Evolutionary conservation across 768 basidiomycete species (phyloP).

Genomic region (Termitomyces eurrhizus): DNA sequence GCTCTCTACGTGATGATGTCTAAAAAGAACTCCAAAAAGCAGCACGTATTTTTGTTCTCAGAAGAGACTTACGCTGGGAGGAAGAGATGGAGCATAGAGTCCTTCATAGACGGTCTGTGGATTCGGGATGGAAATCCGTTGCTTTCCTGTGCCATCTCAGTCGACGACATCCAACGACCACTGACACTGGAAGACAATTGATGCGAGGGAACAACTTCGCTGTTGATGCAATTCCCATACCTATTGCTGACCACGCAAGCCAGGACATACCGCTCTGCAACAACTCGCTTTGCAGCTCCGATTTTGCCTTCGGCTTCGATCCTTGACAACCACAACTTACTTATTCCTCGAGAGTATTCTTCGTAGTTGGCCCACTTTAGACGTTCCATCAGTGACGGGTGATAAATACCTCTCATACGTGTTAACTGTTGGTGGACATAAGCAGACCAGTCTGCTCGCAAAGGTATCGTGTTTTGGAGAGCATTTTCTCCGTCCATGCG

Average conservation of each 20-base stretch:
- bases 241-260: conserved; percentile 75
- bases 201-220: background rate
- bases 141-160: conserved; percentile 71
- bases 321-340: conserved; percentile 57
- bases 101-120: conserved; percentile 13
- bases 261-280: conserved; percentile 62
- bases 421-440: conserved; percentile 38
- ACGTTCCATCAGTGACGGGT: conserved; percentile 30
- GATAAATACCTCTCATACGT: conserved; percentile 14
- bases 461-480: conserved; percentile 5
- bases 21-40: conserved; percentile 36
- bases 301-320: conserved; percentile 37
- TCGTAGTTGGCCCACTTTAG: conserved; percentile 68
- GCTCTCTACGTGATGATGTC: conserved; percentile 76
- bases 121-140: conserved; percentile 38
- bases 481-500: background rate
- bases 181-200: conserved; percentile 45
- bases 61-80: conserved; percentile 55
- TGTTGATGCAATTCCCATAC: conserved; percentile 24
- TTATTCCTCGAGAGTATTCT: conserved; percentile 67
- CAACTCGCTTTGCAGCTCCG: conserved; percentile 36
- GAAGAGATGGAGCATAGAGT: conserved; percentile 48
- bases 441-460: conserved; percentile 64
- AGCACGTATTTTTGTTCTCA: background rate
- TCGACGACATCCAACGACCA: conserved; percentile 62